phyloP scores from a whole-genome alignment of 495 filamentous ascomycete genomes.

The Aspergillus carlsbadensis region DNA sequence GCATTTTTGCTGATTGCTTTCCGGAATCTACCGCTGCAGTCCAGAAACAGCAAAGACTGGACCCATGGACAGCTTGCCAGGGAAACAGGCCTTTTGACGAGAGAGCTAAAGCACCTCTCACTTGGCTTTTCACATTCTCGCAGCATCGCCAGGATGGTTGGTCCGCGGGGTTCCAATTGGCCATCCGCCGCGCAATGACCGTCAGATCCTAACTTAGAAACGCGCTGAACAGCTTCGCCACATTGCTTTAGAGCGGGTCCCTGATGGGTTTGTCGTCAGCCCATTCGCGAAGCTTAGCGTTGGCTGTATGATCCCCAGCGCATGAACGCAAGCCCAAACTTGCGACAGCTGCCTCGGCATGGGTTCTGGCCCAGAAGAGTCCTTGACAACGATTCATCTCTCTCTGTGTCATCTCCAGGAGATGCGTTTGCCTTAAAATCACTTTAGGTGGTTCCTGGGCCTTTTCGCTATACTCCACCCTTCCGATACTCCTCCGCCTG shows the following conservation, averaged over 20 bases:
- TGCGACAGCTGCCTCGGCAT: background rate
- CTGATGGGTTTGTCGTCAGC: background rate
- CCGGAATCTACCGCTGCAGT: background rate
- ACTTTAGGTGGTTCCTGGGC: background rate
- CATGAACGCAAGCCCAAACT: background rate
- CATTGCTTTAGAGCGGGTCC: background rate
- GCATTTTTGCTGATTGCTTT: background rate
- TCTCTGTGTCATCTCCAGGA: background rate
- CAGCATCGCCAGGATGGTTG: background rate
- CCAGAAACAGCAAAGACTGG: conserved; percentile 2
- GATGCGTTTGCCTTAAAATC: too few species aligned
- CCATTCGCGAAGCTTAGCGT: background rate
- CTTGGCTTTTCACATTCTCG: background rate
- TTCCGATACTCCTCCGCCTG: background rate
- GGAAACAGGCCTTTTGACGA: conserved; percentile 2
- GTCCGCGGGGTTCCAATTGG: conserved; percentile 4
- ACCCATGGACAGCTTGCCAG: background rate
- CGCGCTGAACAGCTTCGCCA: background rate
- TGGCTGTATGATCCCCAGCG: background rate
- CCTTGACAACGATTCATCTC: background rate
- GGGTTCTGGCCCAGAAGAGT: background rate
- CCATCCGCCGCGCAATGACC: background rate
- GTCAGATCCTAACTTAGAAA: background rate
- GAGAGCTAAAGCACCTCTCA: background rate
- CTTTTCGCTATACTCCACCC: background rate